Evolutionary conservation across 192 early-diverging fungal species (phyloP).

Genomic region (Linnemannia zychae): DNA sequence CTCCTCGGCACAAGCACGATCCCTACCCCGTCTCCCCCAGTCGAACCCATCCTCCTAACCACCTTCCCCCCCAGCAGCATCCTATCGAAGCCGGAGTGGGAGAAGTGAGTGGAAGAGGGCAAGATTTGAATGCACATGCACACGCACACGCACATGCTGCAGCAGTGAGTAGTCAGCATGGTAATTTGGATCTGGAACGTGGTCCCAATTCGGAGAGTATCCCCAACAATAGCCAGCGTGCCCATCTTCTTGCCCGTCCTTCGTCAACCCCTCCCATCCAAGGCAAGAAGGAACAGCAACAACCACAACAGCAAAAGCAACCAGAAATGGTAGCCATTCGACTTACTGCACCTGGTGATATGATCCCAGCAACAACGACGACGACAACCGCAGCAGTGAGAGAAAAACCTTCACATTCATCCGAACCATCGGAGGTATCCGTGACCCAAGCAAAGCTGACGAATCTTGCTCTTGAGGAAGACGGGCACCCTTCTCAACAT

Average conservation of each 20-base stretch:
- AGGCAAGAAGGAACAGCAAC: neutral
- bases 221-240: slow-evolving; percentile 10
- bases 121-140: neutral
- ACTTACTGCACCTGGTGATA: neutral
- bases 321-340: neutral
- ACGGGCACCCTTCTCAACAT: too few species aligned
- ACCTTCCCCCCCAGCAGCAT: slow-evolving; percentile 3
- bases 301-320: neutral
- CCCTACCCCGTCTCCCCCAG: slow-evolving; percentile 8
- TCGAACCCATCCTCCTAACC: neutral
- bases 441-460: neutral
- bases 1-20: slow-evolving; percentile 7
- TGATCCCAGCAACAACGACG: neutral
- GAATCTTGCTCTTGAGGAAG: neutral
- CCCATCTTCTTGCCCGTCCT: neutral
- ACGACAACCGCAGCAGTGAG: neutral
- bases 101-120: neutral
- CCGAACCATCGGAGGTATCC: neutral
- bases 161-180: neutral
- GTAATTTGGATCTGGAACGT: slow-evolving; percentile 18
- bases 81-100: neutral
- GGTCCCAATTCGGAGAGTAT: slow-evolving; percentile 18
- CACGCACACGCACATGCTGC: too few species aligned
- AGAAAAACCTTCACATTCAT: neutral
- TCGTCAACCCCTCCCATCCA: neutral